Evolutionary conservation across 2,329 filamentous ascomycete species (phyloP), one percentile per base, ranked within the genome.

Genomic region (Monilinia polystroma): DNA sequence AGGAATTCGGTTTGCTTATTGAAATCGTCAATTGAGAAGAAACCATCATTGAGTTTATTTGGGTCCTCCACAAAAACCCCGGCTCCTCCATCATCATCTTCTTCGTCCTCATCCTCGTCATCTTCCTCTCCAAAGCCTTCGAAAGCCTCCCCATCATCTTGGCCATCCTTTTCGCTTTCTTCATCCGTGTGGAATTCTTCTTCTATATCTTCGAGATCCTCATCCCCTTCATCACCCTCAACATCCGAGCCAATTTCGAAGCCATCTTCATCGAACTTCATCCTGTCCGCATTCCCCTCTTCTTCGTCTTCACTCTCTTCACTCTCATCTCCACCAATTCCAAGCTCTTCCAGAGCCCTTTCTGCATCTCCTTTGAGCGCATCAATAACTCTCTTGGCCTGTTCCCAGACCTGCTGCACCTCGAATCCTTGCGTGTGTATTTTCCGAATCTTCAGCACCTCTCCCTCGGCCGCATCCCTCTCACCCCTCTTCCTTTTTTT

Each of bases 21-120:
- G 84, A 99, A 99, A 68, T 96, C 88, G 74, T 98, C 93, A 73
- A 99, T 94, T 20, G 92, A 96, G 80, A 99, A 99, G 81, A 99
- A 99, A 6, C 93, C 94, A 75, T 99, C 95, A 75, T 99, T 98
- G 43, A 99, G 85, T 8, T 93, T 92, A 75, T 95, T 84, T 4
- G 88, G 87, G 74, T 98, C 93, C 72, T 88, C 83, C 11, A 87
- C 80, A 68, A 89, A 89, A 51, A 85, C 84, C 59, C 84, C 83
- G 1, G 79, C 77, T 5, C 80, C 77, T 55, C 82, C 79, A 26
- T 83, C 83, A 4, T 82, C 79, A 1, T 80, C 81, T 2, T 83
- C 82, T 2, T 83, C 82, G 0, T 83, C 82, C 0, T 80, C 79
- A 1, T 77, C 75, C 26, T 75, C 73, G 56, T 76, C 77, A 18